phyloP scores from a whole-genome alignment of 768 basidiomycete species.

The Pleurotus tuoliensis region DNA sequence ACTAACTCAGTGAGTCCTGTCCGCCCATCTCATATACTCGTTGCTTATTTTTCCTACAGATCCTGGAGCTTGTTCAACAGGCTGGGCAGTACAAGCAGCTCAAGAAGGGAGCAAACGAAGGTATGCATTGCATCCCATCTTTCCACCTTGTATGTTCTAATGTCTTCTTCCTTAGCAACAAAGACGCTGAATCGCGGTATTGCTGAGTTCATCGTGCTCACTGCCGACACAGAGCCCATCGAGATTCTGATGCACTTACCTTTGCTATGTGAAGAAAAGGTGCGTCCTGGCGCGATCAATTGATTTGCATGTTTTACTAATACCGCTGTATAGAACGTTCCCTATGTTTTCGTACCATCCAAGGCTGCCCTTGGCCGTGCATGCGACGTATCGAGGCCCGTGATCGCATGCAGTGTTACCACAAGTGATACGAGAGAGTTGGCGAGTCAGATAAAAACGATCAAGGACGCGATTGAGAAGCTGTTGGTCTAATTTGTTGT shows the following conservation, averaged over 20 bases:
- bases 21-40: no score
- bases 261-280: conserved; percentile 97
- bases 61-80: conserved; percentile 93
- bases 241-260: conserved; percentile 98
- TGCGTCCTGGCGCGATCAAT: conserved; percentile 21
- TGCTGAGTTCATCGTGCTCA: conserved; percentile 95
- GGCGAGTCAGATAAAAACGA: conserved; percentile 78
- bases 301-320: not conserved
- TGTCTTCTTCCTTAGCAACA: conserved; percentile 55
- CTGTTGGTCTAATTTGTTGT: conserved; percentile 35
- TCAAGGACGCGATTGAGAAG: conserved; percentile 83
- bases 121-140: conserved; percentile 32
- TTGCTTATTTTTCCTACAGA: conserved; percentile 40
- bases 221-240: conserved; percentile 94
- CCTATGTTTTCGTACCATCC: conserved; percentile 91
- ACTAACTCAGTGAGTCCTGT: conserved; percentile 74
- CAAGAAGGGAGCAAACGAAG: conserved; percentile 99
- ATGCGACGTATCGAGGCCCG: conserved; percentile 91
- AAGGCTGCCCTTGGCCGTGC: conserved; percentile 96
- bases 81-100: conserved; percentile 97
- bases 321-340: conserved; percentile 65
- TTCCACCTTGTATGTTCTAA: not conserved
- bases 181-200: conserved; percentile 98
- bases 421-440: conserved; percentile 93
- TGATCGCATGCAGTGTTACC: conserved; percentile 95